Base-by-base conservation (phyloP, 169 alveolate species). In the Plasmodium gonderi region DNA sequence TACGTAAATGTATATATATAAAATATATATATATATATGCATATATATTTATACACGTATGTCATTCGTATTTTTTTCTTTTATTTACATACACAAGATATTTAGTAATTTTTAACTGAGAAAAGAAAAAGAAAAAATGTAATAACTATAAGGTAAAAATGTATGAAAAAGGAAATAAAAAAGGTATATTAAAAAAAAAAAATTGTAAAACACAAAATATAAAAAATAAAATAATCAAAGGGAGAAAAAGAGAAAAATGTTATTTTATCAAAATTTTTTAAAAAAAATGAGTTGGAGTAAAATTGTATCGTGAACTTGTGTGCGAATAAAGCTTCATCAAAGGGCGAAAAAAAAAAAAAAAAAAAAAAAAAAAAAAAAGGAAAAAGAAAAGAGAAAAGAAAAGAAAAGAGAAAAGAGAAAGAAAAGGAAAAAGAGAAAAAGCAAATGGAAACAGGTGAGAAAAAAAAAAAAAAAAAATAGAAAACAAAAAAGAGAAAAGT, bases 241-340 rank as follows among this genome's bases (percentile, higher is more conserved):
- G 47, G 85, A 77, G 47, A 77, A 77, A 75, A 75, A 75, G 54
- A 75, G 81, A 75, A 40, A 75, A 75, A 75, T 38, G 51, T 42
- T 75, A 20, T 36, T 42, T 11, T 33, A 75, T 75, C 23, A 75
- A 75, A 75, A 75, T 75, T 38, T 75, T 38, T 17, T 23, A 75
- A 75, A 75, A 75, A 75, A 75, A 75, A 42, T 74, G 40, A 75
- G 42, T 75, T 38, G 81, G 64, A 8, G 81, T 75, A 40, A 75
- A 75, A 75, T 36, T n/a, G 45, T 7, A 75, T 75, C 67, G 33
- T 38, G 51, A 38, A 33, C 81, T 75, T 75, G 81, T 75, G 81
- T 75, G 81, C 81, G 81, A 42, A 75, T n/a, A 75, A 49, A 75
- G 12, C 12, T 38, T 75, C 33, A 49, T 23, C 45, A 75, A 42